Evolutionary conservation across 2,329 filamentous ascomycete species (phyloP), one percentile per base, ranked within the genome.

Genomic region (Alternaria infectoria): DNA sequence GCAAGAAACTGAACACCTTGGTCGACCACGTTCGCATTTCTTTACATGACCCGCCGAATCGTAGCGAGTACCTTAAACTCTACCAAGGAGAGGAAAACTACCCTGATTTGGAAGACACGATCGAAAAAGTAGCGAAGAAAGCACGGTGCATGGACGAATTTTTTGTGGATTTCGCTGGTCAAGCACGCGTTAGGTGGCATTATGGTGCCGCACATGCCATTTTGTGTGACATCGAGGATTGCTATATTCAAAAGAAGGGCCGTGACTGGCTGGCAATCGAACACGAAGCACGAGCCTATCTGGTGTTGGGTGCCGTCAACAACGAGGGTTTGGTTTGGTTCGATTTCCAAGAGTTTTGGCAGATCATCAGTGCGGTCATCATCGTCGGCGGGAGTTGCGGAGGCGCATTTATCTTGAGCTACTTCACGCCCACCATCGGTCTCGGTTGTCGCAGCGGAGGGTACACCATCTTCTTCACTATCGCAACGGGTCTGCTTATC

Each of bases 371-470:
- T 13, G 77, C 81, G 0, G 62, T 81, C 11, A 52, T 78, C 3
- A 79, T 82, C 25, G 78, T 84, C 4, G 69, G 64, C 6, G 78
- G 69, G 13, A 80, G 77, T 25, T 75, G 72, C 19, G 72, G 76
- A 5, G 81, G 81, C 3, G 79, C 81, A 0, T 83, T 82, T 54
- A 72, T 81, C 9, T 63, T 84, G 17, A 81, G 79, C 9, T 84
- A 73, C 64, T 81, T 78, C 64, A 84, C 82, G 0, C 83, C 83
- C 0, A 84, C 82, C 1, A 81, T 84, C 0, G 83, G 83, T 1
- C 71, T 84, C 1, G 81, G 82, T 0, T 83, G 73, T 30, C 71
- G 74, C 0, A 74, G 79, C 43, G 81, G 81, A 2, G 81, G 81
- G 4, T 84, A 84, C 61, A 74, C 80, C n/a, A 75, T 84, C 15